These are phyloP conservation scores for Euphrasia confusa DNA, from an alignment of 257 asterid species.

Conservation along the genomic window DNA sequence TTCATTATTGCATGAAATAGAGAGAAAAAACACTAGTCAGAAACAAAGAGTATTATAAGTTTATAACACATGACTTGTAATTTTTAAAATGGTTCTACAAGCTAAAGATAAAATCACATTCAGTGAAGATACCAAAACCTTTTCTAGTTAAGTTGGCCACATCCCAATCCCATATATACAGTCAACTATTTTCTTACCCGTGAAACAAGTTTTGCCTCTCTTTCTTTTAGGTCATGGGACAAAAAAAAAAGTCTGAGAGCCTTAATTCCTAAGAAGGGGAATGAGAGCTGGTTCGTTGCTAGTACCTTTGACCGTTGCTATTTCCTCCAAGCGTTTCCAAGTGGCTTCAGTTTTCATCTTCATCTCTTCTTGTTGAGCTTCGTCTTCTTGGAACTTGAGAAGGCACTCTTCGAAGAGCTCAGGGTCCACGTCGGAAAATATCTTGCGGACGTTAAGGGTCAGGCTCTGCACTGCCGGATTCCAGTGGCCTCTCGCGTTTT, in stretches of 20 bases:
- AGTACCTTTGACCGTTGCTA: slow-evolving; percentile 53
- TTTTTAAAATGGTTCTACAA: slow-evolving; percentile 15
- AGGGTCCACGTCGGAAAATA: slow-evolving; percentile 64
- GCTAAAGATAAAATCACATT: slow-evolving; percentile 20
- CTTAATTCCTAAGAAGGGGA: slow-evolving; percentile 24
- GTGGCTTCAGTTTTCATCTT: slow-evolving; percentile 54
- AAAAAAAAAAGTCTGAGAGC: neutral
- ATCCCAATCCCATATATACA: slow-evolving; percentile 39
- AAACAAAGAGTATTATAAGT: too few species aligned
- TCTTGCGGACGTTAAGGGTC: slow-evolving; percentile 79
- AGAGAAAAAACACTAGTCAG: too few species aligned
- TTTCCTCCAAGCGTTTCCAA: slow-evolving; percentile 75
- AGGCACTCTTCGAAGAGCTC: slow-evolving; percentile 75
- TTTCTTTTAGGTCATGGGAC: neutral
- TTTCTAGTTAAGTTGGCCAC: slow-evolving; percentile 26
- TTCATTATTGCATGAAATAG: too few species aligned
- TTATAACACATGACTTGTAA: too few species aligned
- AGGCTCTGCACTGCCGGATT: slow-evolving; percentile 81
- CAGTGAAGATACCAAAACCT: slow-evolving; percentile 24
- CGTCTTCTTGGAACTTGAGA: slow-evolving; percentile 69
- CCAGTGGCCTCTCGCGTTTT: slow-evolving; percentile 75
- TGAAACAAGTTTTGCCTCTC: slow-evolving; percentile 15
- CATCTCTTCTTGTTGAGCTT: slow-evolving; percentile 48
- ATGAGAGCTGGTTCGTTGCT: slow-evolving; percentile 54
- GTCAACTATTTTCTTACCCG: slow-evolving; percentile 24